These are phyloP conservation scores for Backusella tuberculispora DNA, from an alignment of 192 early-diverging fungal species.

Conservation along the genomic window DNA sequence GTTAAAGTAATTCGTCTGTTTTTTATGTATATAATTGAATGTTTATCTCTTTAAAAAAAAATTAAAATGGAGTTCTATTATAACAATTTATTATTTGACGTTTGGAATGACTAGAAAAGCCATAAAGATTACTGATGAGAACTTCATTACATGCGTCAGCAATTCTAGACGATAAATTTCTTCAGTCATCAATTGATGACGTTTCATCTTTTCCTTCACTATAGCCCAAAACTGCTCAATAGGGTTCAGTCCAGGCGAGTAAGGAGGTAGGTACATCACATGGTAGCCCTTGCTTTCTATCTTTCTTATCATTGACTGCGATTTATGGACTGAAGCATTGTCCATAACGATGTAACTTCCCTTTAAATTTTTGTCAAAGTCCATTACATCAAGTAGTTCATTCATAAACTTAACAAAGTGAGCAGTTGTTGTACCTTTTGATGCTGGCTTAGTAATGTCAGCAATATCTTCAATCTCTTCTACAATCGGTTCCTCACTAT, in stretches of 20 bases:
- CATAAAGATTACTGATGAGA: not conserved
- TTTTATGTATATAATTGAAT: too few relatives aligned
- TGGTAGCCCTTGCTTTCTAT: slow-evolving; percentile 16
- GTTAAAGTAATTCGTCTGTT: too few relatives aligned
- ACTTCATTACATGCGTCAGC: slow-evolving; percentile 5
- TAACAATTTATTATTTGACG: slow-evolving; percentile 6
- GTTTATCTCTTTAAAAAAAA: too few relatives aligned
- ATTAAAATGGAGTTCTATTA: not conserved
- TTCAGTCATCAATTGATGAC: slow-evolving; percentile 2
- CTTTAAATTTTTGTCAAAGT: not conserved
- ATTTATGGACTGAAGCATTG: slow-evolving; percentile 22
- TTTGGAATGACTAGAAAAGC: not conserved
- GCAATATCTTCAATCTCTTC: too few relatives aligned
- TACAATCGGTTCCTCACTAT: too few relatives aligned
- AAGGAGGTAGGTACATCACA: slow-evolving; percentile 22
- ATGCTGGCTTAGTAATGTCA: too few relatives aligned
- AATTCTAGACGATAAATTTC: slow-evolving; percentile 12
- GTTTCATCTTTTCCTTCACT: slow-evolving; percentile 14
- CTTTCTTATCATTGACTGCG: slow-evolving; percentile 9
- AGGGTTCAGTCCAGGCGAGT: slow-evolving; percentile 29
- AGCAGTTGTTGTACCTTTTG: slow-evolving; percentile 9
- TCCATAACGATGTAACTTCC: slow-evolving; percentile 33
- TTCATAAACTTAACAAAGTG: slow-evolving; percentile 15
- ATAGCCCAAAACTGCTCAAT: slow-evolving; percentile 34
- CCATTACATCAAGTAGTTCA: not conserved